Evolutionary conservation across 164 flowering plant species (phyloP).

Genomic region (Vitis riparia): DNA sequence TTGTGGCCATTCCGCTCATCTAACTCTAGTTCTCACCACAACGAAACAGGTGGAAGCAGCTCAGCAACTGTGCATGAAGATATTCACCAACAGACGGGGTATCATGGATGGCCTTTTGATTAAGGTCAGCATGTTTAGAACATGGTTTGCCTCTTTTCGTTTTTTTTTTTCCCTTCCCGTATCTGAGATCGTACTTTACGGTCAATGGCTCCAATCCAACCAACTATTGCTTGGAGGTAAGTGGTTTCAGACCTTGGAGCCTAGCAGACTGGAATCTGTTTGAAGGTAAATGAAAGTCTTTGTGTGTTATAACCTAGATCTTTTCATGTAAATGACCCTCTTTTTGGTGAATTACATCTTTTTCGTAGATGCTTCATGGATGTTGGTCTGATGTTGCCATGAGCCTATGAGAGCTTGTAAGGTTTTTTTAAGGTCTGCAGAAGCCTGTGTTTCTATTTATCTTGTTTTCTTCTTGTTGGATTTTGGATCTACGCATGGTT

Average conservation of each 20-base stretch:
- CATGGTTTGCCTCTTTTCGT: slow-evolving; percentile 4
- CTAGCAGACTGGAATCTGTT: slow-evolving; percentile 6
- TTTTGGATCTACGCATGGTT: too few relatives aligned
- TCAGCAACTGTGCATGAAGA: slow-evolving; percentile 38
- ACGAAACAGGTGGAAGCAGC: slow-evolving; percentile 43
- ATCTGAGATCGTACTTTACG: slow-evolving; percentile 6
- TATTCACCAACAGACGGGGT: slow-evolving; percentile 35
- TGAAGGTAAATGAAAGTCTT: slow-evolving; percentile 4
- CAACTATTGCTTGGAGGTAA: slow-evolving; percentile 11
- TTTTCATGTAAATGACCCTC: background rate
- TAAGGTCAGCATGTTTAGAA: slow-evolving; percentile 10
- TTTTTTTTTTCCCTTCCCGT: background rate
- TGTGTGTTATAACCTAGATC: background rate
- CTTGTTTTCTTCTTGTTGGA: too few relatives aligned
- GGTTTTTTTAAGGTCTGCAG: too few relatives aligned
- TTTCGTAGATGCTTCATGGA: too few relatives aligned
- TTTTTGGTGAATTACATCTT: background rate
- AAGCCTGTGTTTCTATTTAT: too few relatives aligned
- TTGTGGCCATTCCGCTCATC: slow-evolving; percentile 82
- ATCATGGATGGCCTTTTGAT: slow-evolving; percentile 66
- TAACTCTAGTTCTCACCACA: slow-evolving; percentile 38
- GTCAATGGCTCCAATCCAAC: slow-evolving; percentile 12
- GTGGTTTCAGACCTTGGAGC: background rate
- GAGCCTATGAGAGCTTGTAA: too few relatives aligned
- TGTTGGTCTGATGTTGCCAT: too few relatives aligned